Evolutionary conservation across 495 filamentous ascomycete species (phyloP).

Genomic region (Aspergillus taichungensis): DNA sequence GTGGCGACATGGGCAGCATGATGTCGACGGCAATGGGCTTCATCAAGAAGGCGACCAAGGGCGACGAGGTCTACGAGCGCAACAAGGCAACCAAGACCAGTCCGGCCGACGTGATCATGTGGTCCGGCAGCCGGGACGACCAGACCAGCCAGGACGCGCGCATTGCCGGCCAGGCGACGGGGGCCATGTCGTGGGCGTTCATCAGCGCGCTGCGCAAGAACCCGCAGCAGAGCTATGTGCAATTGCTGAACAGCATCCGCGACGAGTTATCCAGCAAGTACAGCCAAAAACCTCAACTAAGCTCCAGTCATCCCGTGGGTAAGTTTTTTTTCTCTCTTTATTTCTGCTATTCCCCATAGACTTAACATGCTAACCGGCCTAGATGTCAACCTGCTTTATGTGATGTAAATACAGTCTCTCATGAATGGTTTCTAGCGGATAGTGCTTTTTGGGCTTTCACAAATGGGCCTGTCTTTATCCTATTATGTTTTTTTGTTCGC

Average conservation of each 20-base stretch:
- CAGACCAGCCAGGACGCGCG: constrained; percentile 70
- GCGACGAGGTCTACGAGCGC: constrained; percentile 72
- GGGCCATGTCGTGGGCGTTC: constrained; percentile 98
- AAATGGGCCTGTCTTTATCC: too few relatives aligned
- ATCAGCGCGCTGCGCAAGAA: constrained; percentile 92
- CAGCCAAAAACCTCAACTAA: constrained; percentile 92
- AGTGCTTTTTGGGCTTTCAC: constrained; percentile 1
- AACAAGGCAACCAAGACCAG: constrained; percentile 85
- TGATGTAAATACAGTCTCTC: constrained; percentile 42
- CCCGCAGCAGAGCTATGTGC: constrained; percentile 95
- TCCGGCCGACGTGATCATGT: constrained; percentile 94
- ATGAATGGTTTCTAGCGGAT: constrained; percentile 5
- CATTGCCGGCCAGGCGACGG: constrained; percentile 77
- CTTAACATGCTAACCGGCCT: constrained; percentile 18
- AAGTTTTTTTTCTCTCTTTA: constrained; percentile 25
- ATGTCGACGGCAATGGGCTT: constrained; percentile 74
- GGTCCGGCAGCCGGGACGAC: constrained; percentile 90
- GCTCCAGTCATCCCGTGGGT: constrained; percentile 95
- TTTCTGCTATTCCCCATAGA: constrained; percentile 10
- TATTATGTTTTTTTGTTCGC: too few relatives aligned
- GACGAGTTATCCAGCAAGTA: constrained; percentile 86
- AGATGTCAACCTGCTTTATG: constrained; percentile 59
- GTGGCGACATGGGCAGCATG: constrained; percentile 80
- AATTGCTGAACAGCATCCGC: constrained; percentile 89
- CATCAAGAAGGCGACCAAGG: constrained; percentile 85